These are phyloP conservation scores for thale cress (Arabidopsis thaliana) DNA, from an alignment of 345 rosid species.

Conservation along the genomic window TAIR10.1 NC_003076.8:22652001-22652500, in stretches of 20 bases:
- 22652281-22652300: not conserved
- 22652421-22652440: not conserved
- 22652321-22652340: constrained; percentile 13
- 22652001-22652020: not conserved
- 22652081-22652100: not conserved
- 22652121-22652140: not conserved
- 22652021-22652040: not conserved
- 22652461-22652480: not conserved
- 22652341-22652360: not conserved
- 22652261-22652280: not conserved
- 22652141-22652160: not conserved
- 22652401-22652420: not conserved
- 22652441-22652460: not conserved
- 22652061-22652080: not conserved
- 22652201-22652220: not conserved
- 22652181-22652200: not conserved
- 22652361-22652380: not conserved
- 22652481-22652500: constrained; percentile 8
- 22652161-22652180: not conserved
- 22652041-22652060: not conserved
- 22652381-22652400: not conserved
- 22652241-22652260: not conserved
- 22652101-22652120: not conserved
- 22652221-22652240: not conserved
- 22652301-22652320: constrained; percentile 9